Evolutionary conservation across 2,329 filamentous ascomycete genomes (phyloP).

Genomic region (Myriangium duriaei): DNA sequence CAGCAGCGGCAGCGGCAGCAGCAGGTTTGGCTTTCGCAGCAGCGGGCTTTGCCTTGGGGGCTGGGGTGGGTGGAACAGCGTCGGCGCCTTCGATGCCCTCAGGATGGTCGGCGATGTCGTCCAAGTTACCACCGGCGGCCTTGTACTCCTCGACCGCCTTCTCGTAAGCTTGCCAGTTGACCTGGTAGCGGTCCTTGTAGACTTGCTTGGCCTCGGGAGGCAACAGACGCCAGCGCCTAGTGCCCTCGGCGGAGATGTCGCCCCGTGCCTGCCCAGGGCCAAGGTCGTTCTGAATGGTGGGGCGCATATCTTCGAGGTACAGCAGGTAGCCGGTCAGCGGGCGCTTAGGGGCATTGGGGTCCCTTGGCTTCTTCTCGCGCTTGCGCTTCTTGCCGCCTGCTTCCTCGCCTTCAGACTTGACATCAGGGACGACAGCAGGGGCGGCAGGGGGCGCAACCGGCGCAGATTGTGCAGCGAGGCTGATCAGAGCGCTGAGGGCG

Average conservation of each 20-base stretch:
- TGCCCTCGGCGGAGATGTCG: constrained; percentile 78
- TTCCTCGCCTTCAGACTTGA: constrained; percentile 12
- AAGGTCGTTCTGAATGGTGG: constrained; percentile 58
- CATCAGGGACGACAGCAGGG: not conserved
- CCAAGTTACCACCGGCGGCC: constrained; percentile 30
- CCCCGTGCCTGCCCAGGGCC: constrained; percentile 51
- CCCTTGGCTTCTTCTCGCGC: constrained; percentile 40
- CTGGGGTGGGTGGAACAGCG: constrained; percentile 15
- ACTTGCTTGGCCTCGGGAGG: constrained; percentile 58
- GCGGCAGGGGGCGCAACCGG: not conserved
- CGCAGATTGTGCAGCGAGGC: not conserved
- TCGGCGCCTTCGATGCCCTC: constrained; percentile 23
- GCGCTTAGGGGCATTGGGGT: constrained; percentile 90
- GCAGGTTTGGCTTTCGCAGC: constrained; percentile 21
- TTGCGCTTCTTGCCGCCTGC: constrained; percentile 21
- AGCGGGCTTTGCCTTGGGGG: constrained; percentile 17
- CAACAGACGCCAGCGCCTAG: constrained; percentile 75
- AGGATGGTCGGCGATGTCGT: constrained; percentile 23
- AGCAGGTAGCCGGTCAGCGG: constrained; percentile 91
- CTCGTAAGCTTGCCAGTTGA: constrained; percentile 45
- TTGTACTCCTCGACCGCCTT: constrained; percentile 45
- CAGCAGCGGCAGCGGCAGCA: constrained; percentile 25
- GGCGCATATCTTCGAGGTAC: constrained; percentile 79
- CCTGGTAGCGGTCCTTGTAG: constrained; percentile 46
- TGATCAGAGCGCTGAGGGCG: constrained; percentile 7